Conservation (phyloP, 2,329 filamentous ascomycete species). For the Fusarium sublunatum region DNA sequence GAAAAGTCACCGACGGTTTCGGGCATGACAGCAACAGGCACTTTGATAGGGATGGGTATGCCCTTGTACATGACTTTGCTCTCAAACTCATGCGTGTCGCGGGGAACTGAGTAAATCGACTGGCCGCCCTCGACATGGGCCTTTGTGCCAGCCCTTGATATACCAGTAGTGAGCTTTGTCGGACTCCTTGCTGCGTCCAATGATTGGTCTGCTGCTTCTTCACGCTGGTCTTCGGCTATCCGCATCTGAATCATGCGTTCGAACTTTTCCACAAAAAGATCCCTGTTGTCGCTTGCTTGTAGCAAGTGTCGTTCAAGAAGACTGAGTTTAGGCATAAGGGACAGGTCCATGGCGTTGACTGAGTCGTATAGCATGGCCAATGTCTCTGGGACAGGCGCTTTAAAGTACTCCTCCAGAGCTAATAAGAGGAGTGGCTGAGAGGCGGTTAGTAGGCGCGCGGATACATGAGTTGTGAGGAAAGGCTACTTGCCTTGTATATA, state of each 20-base stretch:
- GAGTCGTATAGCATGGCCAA: slow-evolving; percentile 89
- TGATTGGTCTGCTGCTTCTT: slow-evolving; percentile 52
- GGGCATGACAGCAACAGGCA: slow-evolving; percentile 91
- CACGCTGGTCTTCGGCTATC: slow-evolving; percentile 71
- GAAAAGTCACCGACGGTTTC: slow-evolving; percentile 99
- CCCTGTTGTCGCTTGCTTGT: slow-evolving; percentile 91
- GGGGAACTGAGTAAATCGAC: slow-evolving; percentile 78
- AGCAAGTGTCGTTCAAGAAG: slow-evolving; percentile 86
- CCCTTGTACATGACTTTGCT: slow-evolving; percentile 95
- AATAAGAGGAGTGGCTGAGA: slow-evolving; percentile 83
- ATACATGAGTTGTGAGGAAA: slow-evolving; percentile 3
- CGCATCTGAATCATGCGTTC: slow-evolving; percentile 91
- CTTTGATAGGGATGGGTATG: slow-evolving; percentile 95
- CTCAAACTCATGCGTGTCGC: slow-evolving; percentile 98
- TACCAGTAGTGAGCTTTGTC: slow-evolving; percentile 58
- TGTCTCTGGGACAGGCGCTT: slow-evolving; percentile 87
- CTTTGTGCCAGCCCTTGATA: slow-evolving; percentile 71
- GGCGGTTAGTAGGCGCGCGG: slow-evolving; percentile 29
- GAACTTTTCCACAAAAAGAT: slow-evolving; percentile 98
- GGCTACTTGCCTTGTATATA: slow-evolving; percentile 85
- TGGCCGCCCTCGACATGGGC: slow-evolving; percentile 69
- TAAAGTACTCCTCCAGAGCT: slow-evolving; percentile 97
- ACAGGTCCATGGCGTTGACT: slow-evolving; percentile 96
- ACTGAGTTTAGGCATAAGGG: slow-evolving; percentile 87
- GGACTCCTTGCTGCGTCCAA: slow-evolving; percentile 61